A percentile compares a stretch with the other conserved stretches of the same genome.
phyloP scores from a whole-genome alignment of 2,329 filamentous ascomycete species.

The Diaporthe aspalathi region DNA sequence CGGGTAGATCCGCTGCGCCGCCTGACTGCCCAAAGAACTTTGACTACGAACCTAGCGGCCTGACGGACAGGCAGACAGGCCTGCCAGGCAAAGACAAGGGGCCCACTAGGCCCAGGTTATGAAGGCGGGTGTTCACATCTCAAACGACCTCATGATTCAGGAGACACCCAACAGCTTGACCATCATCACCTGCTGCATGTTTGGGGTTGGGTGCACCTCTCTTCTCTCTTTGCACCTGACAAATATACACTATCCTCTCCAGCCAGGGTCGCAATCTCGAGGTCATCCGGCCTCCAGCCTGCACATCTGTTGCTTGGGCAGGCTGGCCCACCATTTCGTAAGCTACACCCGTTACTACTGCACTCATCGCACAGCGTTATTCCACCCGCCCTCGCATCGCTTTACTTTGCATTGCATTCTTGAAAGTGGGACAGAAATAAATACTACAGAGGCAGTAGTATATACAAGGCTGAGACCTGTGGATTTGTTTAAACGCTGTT shows the following conservation, averaged over 20 bases:
- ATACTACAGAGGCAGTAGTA: neutral
- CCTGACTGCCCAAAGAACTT: constrained; percentile 11
- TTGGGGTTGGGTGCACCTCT: neutral
- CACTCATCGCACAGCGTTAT: neutral
- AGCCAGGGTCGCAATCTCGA: neutral
- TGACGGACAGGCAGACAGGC: neutral
- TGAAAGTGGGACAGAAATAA: neutral
- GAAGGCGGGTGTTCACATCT: neutral
- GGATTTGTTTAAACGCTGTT: too few species aligned
- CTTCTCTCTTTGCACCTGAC: neutral
- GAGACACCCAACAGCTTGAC: neutral
- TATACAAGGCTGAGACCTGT: too few species aligned
- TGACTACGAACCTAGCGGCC: neutral
- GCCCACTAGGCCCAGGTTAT: neutral
- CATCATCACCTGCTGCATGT: constrained; percentile 5
- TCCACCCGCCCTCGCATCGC: neutral
- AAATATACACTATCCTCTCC: too few species aligned
- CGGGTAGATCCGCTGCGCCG: constrained; percentile 30
- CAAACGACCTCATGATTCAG: constrained; percentile 9
- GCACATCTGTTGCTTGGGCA: neutral
- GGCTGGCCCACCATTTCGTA: neutral
- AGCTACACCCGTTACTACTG: neutral
- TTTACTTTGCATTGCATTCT: neutral
- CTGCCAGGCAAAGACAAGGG: neutral
- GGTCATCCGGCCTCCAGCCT: neutral